Evolutionary conservation across 768 basidiomycete genomes (phyloP), one percentile per base, ranked within the genome.

Genomic region (Phaffia tasmanica): DNA sequence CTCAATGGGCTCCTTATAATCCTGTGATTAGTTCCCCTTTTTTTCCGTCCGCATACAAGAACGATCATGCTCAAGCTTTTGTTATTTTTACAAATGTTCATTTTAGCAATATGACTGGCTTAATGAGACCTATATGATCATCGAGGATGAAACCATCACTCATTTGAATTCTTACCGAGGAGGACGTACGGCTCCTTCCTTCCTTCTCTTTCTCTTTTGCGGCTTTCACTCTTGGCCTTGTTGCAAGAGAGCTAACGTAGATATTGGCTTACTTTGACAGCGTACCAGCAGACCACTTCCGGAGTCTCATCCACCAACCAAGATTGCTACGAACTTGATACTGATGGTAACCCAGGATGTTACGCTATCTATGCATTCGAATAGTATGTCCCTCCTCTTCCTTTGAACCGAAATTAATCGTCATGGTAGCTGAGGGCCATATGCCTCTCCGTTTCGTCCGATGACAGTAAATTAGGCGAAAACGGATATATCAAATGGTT

Each of bases 401-500:
- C 21, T 27, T 54, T n/a, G 4, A 8, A 27, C 4, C 53, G 16
- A 27, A 18, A 54, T 54, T n/a, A 8, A 16, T 4, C 8, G 16
- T 27, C 5, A 27, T 8, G 53, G 8, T 18, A 16, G 27, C 53
- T 27, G 21, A 27, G 6, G 16, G 53, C 16, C 25, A 29, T 16
- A 18, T 9, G 7, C 25, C 25, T 29, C 8, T 57, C 32, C 27
- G n/a, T 29, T 29, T 16, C 16, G 35, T 5, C 11, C 11, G 35
- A 4, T 42, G 11, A 42, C 35, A 42, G 35, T 11, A 57, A 25
- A 19, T 16, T 23, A 6, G 25, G 19, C n/a, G 18, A n/a, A 1
- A 58, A 69, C 29, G 62, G 62, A 9, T 63, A 63, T 49, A 69
- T 69, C 57, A 64, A n/a, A n/a, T 56, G 65, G 65, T 62, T 56